Conservation (phyloP, 202 grass and related monocot species). For the Setaria italica region DNA sequence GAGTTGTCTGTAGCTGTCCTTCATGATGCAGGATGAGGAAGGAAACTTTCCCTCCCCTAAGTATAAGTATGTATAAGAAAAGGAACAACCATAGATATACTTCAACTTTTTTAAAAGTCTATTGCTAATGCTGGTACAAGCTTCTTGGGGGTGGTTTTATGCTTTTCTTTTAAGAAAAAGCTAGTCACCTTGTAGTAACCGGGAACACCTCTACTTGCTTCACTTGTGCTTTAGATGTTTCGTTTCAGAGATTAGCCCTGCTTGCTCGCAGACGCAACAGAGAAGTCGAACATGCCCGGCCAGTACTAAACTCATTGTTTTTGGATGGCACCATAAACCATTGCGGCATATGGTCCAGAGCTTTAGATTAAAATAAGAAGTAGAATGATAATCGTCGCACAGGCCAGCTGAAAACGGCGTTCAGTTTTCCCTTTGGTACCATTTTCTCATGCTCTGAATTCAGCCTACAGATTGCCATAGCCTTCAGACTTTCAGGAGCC, state of each 20-base stretch:
- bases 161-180: not conserved
- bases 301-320: not conserved
- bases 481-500: constrained; percentile 2
- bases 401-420: not conserved
- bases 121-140: too few species aligned
- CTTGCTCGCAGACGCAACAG: not conserved
- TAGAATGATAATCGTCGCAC: not conserved
- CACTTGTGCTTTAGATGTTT: not conserved
- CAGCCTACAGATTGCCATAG: not conserved
- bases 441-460: constrained; percentile 13
- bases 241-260: not conserved
- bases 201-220: not conserved
- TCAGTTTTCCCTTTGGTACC: not conserved
- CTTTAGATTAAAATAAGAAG: not conserved
- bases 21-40: too few species aligned
- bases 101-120: too few species aligned
- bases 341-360: constrained; percentile 14
- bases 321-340: not conserved
- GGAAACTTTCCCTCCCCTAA: too few species aligned
- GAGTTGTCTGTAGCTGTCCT: too few species aligned
- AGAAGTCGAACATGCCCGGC: not conserved
- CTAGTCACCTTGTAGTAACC: not conserved
- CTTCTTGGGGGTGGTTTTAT: not conserved
- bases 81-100: not conserved
- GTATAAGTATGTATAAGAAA: not conserved